These are phyloP conservation scores for Simmondsia chinensis DNA, from an alignment of 148 eudicot genomes.

Conservation along the genomic window DNA sequence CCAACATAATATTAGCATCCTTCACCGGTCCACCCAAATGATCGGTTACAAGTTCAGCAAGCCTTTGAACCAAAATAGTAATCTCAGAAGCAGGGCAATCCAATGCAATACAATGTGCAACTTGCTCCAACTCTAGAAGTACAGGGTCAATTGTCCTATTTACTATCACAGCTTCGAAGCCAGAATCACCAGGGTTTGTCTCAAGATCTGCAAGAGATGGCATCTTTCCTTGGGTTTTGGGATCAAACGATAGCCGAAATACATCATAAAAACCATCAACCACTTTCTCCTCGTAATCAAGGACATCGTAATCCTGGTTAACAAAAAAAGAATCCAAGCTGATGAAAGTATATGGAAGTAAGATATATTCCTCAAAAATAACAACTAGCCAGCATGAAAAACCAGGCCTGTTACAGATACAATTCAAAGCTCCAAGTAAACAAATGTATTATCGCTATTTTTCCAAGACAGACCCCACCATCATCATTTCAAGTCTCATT, in stretches of 20 bases:
- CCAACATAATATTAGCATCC: constrained; percentile 66
- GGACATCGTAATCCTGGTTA: constrained; percentile 73
- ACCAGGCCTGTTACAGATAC: too few relatives aligned
- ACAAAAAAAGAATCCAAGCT: constrained; percentile 6
- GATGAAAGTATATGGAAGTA: constrained; percentile 1
- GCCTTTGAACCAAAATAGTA: constrained; percentile 55
- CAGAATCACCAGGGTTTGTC: constrained; percentile 54
- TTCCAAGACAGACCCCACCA: too few relatives aligned
- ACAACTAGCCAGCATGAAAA: background rate
- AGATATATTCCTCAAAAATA: too few relatives aligned
- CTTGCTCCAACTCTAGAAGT: constrained; percentile 86
- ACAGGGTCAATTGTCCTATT: constrained; percentile 74
- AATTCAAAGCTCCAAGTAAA: too few relatives aligned
- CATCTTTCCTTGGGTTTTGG: constrained; percentile 60
- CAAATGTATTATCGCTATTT: too few relatives aligned
- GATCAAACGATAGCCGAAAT: constrained; percentile 58
- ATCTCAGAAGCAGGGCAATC: constrained; percentile 61
- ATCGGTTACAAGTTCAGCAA: constrained; percentile 85
- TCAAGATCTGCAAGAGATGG: constrained; percentile 85
- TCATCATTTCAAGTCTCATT: background rate
- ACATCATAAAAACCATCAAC: constrained; percentile 96
- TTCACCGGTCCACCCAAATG: constrained; percentile 93
- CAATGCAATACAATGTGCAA: constrained; percentile 70
- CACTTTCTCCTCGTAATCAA: constrained; percentile 90
- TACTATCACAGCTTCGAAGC: constrained; percentile 81